Conservation (phyloP, 768 basidiomycete genomes). For the Tremella fuciformis region DNA sequence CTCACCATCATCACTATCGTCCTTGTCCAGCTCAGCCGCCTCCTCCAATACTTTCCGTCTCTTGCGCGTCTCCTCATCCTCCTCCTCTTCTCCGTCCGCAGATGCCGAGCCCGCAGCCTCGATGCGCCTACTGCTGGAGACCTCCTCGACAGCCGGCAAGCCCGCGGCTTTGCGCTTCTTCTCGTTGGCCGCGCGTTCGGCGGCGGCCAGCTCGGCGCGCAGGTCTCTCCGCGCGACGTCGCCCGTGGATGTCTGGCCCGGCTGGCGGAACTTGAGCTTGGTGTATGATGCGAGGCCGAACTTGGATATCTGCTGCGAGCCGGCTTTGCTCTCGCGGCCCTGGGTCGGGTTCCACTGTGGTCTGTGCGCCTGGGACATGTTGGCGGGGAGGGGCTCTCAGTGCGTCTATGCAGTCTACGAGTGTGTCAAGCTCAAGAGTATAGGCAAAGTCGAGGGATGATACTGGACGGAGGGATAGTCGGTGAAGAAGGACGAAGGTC, state of each 20-base stretch:
- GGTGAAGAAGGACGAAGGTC: too few relatives aligned
- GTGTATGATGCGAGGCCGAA: slow-evolving; percentile 93
- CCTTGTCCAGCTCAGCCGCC: slow-evolving; percentile 80
- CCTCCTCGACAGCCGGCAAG: slow-evolving; percentile 51
- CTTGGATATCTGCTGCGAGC: slow-evolving; percentile 87
- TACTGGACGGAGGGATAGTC: too few relatives aligned
- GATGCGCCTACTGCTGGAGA: slow-evolving; percentile 54
- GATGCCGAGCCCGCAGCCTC: slow-evolving; percentile 54
- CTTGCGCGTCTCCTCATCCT: slow-evolving; percentile 70
- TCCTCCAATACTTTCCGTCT: slow-evolving; percentile 83
- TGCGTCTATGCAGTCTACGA: too few relatives aligned
- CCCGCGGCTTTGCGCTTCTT: slow-evolving; percentile 93
- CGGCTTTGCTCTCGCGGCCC: slow-evolving; percentile 85
- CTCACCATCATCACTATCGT: slow-evolving; percentile 75
- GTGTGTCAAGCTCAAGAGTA: too few relatives aligned
- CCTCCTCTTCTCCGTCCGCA: slow-evolving; percentile 47
- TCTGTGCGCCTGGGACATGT: slow-evolving; percentile 52
- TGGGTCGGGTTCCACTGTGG: slow-evolving; percentile 87
- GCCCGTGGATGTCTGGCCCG: slow-evolving; percentile 75
- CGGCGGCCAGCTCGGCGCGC: slow-evolving; percentile 72
- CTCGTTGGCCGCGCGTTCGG: slow-evolving; percentile 81
- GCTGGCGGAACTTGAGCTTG: slow-evolving; percentile 96
- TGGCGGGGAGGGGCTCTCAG: too few relatives aligned
- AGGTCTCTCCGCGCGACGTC: slow-evolving; percentile 80
- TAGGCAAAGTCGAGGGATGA: too few relatives aligned